Evolutionary conservation across 495 filamentous ascomycete genomes (phyloP).

Genomic region (Saxispiralis lemnorum): DNA sequence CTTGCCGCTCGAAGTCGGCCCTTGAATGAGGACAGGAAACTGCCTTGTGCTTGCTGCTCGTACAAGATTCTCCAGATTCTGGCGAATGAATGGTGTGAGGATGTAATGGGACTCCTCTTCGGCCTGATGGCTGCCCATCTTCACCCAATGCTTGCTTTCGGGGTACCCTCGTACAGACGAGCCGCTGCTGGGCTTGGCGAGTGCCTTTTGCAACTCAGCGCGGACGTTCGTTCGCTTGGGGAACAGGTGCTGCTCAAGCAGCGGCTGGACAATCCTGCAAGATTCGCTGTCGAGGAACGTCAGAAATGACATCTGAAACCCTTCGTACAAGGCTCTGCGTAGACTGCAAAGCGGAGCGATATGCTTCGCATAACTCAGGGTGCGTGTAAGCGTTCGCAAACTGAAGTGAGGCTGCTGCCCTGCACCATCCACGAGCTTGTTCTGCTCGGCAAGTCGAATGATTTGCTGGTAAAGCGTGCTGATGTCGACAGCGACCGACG

Average conservation of each 20-base stretch:
- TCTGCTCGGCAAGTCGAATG: constrained; percentile 61
- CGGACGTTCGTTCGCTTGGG: constrained; percentile 44
- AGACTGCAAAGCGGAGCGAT: constrained; percentile 76
- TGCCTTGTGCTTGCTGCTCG: constrained; percentile 76
- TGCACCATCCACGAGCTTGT: constrained; percentile 77
- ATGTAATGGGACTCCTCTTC: constrained; percentile 80
- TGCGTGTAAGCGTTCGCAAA: constrained; percentile 81
- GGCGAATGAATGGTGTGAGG: constrained; percentile 83
- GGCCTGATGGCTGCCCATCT: constrained; percentile 44
- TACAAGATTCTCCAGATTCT: constrained; percentile 84
- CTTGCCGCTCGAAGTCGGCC: constrained; percentile 91
- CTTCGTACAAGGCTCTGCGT: constrained; percentile 74
- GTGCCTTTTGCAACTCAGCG: constrained; percentile 53
- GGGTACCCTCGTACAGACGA: constrained; percentile 45
- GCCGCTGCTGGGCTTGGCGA: constrained; percentile 56
- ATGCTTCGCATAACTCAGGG: constrained; percentile 68
- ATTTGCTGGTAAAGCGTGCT: constrained; percentile 72
- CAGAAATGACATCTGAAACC: constrained; percentile 95
- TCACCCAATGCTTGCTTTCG: constrained; percentile 87
- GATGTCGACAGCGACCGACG: constrained; percentile 52
- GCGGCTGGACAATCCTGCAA: constrained; percentile 53
- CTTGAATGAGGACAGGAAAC: constrained; percentile 91
- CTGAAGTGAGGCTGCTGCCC: constrained; percentile 91
- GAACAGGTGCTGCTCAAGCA: constrained; percentile 69
- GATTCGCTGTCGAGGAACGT: constrained; percentile 69